Evolutionary conservation across 192 early-diverging fungal species (phyloP).

Genomic region (Entophlyctis luteolus): DNA sequence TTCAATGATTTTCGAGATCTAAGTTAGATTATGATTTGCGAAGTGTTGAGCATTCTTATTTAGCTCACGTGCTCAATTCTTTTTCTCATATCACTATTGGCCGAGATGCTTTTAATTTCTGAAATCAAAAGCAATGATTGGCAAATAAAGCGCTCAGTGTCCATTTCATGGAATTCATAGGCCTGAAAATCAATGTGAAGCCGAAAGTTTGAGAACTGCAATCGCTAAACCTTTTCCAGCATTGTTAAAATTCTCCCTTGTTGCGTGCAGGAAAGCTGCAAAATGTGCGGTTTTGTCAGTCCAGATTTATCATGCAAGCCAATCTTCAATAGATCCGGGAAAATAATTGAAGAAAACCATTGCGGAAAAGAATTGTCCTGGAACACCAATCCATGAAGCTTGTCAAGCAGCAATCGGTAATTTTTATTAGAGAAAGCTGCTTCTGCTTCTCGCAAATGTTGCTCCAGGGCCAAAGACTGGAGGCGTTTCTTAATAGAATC

Average conservation of each 20-base stretch:
- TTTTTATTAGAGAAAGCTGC: neutral
- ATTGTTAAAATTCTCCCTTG: neutral
- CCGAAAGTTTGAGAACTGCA: too few species aligned
- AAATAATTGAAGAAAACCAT: constrained; percentile 3
- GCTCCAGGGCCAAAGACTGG: constrained; percentile 2
- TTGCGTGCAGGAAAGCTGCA: neutral
- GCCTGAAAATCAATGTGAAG: too few species aligned
- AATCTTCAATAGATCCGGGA: neutral
- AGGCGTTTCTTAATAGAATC: constrained; percentile 5
- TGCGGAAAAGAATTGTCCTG: constrained; percentile 1
- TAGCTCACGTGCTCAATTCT: neutral
- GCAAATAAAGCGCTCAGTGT: too few species aligned
- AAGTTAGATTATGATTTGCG: neutral
- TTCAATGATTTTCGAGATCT: constrained; percentile 4
- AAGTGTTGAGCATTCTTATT: neutral
- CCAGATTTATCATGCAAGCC: neutral
- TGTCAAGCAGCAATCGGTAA: neutral
- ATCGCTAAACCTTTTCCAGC: neutral
- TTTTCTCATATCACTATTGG: neutral
- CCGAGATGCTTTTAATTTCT: too few species aligned
- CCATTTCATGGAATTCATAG: too few species aligned
- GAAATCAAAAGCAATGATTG: too few species aligned
- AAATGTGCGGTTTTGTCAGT: neutral
- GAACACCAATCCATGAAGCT: constrained; percentile 4
- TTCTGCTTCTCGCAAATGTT: neutral